Evolutionary conservation across 352 stramenopile species (phyloP).

Genomic region (Pythium insidiosum): DNA sequence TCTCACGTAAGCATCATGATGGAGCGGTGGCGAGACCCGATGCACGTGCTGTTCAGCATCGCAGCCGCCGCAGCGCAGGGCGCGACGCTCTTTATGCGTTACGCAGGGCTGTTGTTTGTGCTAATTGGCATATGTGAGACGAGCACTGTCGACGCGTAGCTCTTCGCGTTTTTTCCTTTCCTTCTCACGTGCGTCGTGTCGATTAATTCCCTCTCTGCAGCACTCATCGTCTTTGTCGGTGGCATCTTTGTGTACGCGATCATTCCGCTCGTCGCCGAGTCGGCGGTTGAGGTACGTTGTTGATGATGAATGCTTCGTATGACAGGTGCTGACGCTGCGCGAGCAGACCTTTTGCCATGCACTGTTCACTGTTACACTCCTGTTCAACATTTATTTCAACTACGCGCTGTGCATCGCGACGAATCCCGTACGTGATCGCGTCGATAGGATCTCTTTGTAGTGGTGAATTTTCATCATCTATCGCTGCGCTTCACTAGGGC

Average conservation of each 20-base stretch:
- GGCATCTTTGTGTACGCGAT: constrained; percentile 20
- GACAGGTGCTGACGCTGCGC: background rate
- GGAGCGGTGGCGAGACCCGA: too few species aligned
- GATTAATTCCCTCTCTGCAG: constrained; percentile 2
- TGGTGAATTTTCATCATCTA: too few species aligned
- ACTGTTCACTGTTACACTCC: constrained; percentile 1
- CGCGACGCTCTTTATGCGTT: too few species aligned
- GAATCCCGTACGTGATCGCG: constrained; percentile 14
- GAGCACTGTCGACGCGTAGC: too few species aligned
- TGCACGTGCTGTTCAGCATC: too few species aligned
- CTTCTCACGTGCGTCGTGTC: background rate
- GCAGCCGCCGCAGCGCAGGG: too few species aligned
- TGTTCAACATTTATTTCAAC: constrained; percentile 32
- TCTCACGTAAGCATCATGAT: too few species aligned
- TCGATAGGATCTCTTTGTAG: constrained; percentile 2
- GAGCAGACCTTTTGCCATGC: constrained; percentile 5
- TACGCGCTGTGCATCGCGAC: constrained; percentile 29
- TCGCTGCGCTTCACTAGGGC: too few species aligned
- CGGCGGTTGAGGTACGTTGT: background rate
- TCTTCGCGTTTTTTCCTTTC: background rate
- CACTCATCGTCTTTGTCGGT: constrained; percentile 16
- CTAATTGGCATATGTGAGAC: too few species aligned
- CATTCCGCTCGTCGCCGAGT: constrained; percentile 12
- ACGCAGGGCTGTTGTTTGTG: too few species aligned
- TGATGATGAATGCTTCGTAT: background rate